Percentiles rank a stretch among this genome's conserved stretches.
Evolutionary conservation across 2,329 filamentous ascomycete species (phyloP).

Genomic region (Fusarium heterosporum): DNA sequence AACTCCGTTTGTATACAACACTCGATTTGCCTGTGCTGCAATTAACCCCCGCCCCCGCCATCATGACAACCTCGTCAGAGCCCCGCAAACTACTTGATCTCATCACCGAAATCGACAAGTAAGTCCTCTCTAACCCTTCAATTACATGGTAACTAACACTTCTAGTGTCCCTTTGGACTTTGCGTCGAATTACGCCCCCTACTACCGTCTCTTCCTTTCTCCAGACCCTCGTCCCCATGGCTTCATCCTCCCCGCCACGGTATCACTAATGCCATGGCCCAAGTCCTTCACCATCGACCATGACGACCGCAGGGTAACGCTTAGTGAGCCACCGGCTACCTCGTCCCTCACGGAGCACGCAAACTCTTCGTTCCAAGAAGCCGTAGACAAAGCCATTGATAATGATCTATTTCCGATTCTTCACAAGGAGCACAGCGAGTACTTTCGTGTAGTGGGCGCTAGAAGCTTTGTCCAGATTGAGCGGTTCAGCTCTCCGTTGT

Average conservation of each 20-base stretch:
- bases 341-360: constrained; percentile 48
- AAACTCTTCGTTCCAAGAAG: constrained; percentile 55
- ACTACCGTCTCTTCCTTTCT: constrained; percentile 61
- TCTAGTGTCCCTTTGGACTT: constrained; percentile 61
- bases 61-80: constrained; percentile 26
- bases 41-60: constrained; percentile 2
- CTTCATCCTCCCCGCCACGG: constrained; percentile 60
- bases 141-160: neutral
- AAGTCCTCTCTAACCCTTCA: constrained; percentile 27
- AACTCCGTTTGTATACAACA: neutral
- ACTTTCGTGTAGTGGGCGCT: constrained; percentile 56
- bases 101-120: constrained; percentile 59
- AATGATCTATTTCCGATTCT: constrained; percentile 54
- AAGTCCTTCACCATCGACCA: constrained; percentile 53
- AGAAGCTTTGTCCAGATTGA: constrained; percentile 63
- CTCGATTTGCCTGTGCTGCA: neutral
- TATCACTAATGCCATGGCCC: constrained; percentile 62
- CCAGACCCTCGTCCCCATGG: constrained; percentile 61
- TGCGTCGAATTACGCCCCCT: constrained; percentile 51
- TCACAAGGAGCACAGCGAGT: constrained; percentile 57
- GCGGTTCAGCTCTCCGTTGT: constrained; percentile 70
- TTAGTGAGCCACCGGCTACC: constrained; percentile 45
- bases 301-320: constrained; percentile 48
- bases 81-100: constrained; percentile 52
- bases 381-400: constrained; percentile 55